Conservation (phyloP, 2,329 filamentous ascomycete species). For the Dactylellina sp. region DNA sequence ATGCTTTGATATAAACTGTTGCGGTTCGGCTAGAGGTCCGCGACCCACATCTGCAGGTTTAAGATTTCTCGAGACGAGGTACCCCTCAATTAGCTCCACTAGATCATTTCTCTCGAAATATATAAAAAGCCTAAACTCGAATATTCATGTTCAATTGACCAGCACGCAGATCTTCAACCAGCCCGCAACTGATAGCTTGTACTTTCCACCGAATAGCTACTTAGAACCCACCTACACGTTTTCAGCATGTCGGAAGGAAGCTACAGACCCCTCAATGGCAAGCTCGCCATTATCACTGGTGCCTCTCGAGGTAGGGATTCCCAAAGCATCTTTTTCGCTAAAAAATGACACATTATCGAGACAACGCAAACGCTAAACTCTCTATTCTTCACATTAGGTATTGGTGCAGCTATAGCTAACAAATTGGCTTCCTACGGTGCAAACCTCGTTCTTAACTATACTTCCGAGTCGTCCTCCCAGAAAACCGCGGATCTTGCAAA, state of each 20-base stretch:
- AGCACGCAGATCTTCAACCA: neutral
- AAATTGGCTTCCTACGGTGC: constrained; percentile 80
- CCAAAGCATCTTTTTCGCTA: neutral
- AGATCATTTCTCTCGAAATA: constrained; percentile 2
- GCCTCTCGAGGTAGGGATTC: constrained; percentile 75
- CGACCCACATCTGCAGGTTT: constrained; percentile 24
- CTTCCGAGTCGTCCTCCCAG: constrained; percentile 71
- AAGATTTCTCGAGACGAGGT: constrained; percentile 46
- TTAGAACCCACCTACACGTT: neutral
- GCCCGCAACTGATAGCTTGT: neutral
- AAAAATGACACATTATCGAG: constrained; percentile 29
- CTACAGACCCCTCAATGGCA: constrained; percentile 72
- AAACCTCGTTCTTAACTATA: constrained; percentile 78
- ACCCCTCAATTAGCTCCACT: constrained; percentile 28
- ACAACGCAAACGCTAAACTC: constrained; percentile 24
- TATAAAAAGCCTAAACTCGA: constrained; percentile 32
- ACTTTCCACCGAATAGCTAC: neutral
- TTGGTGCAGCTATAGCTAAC: constrained; percentile 76
- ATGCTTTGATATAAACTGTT: no score
- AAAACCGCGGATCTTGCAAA: constrained; percentile 69
- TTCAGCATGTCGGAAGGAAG: constrained; percentile 12
- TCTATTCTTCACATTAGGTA: constrained; percentile 69
- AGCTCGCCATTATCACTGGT: constrained; percentile 82
- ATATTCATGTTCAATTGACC: no score
- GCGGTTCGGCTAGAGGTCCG: constrained; percentile 11